These are phyloP conservation scores for Thermothelomyces thermophilus DNA, from an alignment of 2,329 filamentous ascomycete genomes.

Conservation along the genomic window DNA sequence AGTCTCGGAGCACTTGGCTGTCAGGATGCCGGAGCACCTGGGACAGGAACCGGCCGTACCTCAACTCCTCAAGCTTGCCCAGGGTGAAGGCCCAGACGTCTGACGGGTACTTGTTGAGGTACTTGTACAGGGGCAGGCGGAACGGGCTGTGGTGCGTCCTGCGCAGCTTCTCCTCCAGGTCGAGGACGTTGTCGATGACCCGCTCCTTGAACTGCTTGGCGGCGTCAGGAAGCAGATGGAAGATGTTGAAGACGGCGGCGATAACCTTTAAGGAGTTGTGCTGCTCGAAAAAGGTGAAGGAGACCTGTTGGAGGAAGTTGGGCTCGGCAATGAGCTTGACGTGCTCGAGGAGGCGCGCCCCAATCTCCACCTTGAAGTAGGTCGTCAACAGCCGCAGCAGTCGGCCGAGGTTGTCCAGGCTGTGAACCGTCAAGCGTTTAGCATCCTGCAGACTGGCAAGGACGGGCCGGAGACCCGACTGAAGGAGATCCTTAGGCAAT, in stretches of 20 bases:
- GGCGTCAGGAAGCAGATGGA: slow-evolving; percentile 86
- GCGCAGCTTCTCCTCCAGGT: slow-evolving; percentile 76
- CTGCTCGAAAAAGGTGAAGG: slow-evolving; percentile 92
- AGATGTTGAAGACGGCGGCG: slow-evolving; percentile 90
- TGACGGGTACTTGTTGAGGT: slow-evolving; percentile 85
- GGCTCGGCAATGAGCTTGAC: slow-evolving; percentile 85
- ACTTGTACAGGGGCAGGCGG: slow-evolving; percentile 81
- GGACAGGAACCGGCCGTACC: slow-evolving; percentile 83
- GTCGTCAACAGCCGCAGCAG: slow-evolving; percentile 88
- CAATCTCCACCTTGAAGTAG: slow-evolving; percentile 99
- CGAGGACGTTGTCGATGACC: slow-evolving; percentile 82
- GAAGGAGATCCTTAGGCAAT: slow-evolving; percentile 87
- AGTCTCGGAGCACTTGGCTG: slow-evolving; percentile 67
- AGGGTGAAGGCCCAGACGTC: slow-evolving; percentile 79
- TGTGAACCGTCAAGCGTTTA: slow-evolving; percentile 79
- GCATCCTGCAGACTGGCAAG: slow-evolving; percentile 93
- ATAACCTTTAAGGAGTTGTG: slow-evolving; percentile 90
- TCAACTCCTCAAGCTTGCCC: slow-evolving; percentile 73
- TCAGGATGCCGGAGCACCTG: slow-evolving; percentile 74
- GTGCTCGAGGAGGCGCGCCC: slow-evolving; percentile 84
- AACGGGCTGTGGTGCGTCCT: slow-evolving; percentile 89
- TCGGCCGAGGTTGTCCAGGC: slow-evolving; percentile 83
- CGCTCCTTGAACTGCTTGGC: slow-evolving; percentile 88
- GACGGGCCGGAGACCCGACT: slow-evolving; percentile 91
- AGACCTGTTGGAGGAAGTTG: slow-evolving; percentile 74